phyloP scores from a whole-genome alignment of 2,329 filamentous ascomycete species.

The Fusarium avenaceum region DNA sequence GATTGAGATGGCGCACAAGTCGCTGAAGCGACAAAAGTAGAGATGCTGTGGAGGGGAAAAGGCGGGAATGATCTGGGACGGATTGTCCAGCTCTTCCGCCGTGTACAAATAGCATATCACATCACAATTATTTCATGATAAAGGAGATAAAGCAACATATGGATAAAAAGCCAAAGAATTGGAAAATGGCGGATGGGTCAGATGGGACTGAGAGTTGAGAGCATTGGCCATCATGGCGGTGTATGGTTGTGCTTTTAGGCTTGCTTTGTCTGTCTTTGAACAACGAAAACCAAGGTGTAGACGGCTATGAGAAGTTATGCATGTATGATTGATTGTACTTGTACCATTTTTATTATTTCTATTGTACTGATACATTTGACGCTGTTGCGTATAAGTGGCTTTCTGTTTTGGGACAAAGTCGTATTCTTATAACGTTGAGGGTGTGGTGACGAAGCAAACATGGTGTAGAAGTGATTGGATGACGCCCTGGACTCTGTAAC shows the following conservation, averaged over 20 bases:
- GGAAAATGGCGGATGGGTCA: conserved; percentile 15
- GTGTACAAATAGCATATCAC: conserved; percentile 44
- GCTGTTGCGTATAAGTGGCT: conserved; percentile 23
- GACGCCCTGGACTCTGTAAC: conserved; percentile 21
- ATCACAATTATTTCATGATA: conserved; percentile 32
- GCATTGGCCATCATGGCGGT: conserved; percentile 30
- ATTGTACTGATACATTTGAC: conserved; percentile 26
- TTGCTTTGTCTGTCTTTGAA: conserved; percentile 28
- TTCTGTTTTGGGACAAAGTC: background rate
- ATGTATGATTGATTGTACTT: conserved; percentile 42
- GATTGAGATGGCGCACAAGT: conserved; percentile 94
- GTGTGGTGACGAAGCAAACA: conserved; percentile 2
- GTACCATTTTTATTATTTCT: conserved; percentile 23
- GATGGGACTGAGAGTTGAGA: conserved; percentile 14
- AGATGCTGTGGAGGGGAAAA: background rate
- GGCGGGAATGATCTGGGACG: conserved; percentile 27
- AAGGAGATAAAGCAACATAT: conserved; percentile 11
- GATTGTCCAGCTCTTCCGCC: conserved; percentile 7
- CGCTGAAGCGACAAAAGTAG: conserved; percentile 88
- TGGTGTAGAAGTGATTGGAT: conserved; percentile 1
- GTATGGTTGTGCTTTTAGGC: conserved; percentile 35
- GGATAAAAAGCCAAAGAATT: conserved; percentile 6
- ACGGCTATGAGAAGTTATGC: conserved; percentile 32
- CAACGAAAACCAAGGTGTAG: conserved; percentile 21
- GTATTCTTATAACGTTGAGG: background rate